These are phyloP conservation scores for Suillus tomentosus DNA, from an alignment of 768 basidiomycete genomes.

Conservation along the genomic window DNA sequence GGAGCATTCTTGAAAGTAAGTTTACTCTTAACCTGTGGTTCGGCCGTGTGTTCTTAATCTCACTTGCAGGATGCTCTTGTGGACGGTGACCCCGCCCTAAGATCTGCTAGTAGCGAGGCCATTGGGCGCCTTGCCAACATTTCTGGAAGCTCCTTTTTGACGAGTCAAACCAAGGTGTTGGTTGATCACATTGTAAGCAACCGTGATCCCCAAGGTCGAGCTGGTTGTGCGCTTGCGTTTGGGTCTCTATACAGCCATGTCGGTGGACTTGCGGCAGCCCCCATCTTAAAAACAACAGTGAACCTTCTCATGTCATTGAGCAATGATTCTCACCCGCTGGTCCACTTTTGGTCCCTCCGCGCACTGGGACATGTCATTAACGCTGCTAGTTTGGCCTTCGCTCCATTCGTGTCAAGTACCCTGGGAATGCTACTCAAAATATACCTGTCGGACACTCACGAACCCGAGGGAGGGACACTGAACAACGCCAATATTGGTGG, in stretches of 20 bases:
- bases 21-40: slow-evolving; percentile 11
- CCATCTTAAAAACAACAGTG: slow-evolving; percentile 92
- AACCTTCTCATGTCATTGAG: slow-evolving; percentile 93
- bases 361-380: slow-evolving; percentile 87
- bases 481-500: slow-evolving; percentile 84
- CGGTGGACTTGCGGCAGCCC: slow-evolving; percentile 92
- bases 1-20: slow-evolving; percentile 78
- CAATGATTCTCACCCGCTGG: slow-evolving; percentile 95
- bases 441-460: slow-evolving; percentile 88
- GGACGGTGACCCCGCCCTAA: slow-evolving; percentile 76
- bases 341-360: slow-evolving; percentile 90
- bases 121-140: slow-evolving; percentile 86
- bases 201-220: slow-evolving; percentile 87
- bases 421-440: slow-evolving; percentile 89
- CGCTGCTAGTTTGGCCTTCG: slow-evolving; percentile 89
- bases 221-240: slow-evolving; percentile 92
- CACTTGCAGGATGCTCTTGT: slow-evolving; percentile 67
- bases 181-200: slow-evolving; percentile 95
- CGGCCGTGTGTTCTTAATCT: slow-evolving; percentile 11
- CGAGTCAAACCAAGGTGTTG: slow-evolving; percentile 83
- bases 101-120: slow-evolving; percentile 81
- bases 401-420: slow-evolving; percentile 85
- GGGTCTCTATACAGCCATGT: slow-evolving; percentile 91
- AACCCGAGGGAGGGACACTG: slow-evolving; percentile 86
- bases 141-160: slow-evolving; percentile 82